Percentiles rank a stretch among this genome's conserved stretches.
These are phyloP conservation scores for Ilex paraguariensis DNA, from an alignment of 305 asterid species.

Conservation along the genomic window DNA sequence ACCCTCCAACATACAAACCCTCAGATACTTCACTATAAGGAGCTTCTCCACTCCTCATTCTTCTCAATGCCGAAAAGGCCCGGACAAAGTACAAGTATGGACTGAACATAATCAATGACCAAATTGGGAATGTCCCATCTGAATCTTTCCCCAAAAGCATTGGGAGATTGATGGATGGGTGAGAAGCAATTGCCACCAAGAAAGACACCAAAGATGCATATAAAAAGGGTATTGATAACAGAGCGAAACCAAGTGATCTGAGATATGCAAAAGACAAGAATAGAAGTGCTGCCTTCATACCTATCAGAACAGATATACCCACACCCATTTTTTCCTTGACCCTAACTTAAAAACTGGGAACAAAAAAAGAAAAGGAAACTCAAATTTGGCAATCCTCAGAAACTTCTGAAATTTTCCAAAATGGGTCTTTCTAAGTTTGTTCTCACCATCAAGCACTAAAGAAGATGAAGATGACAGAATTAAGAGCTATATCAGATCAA, in stretches of 20 bases:
- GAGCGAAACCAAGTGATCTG: conserved; percentile 34
- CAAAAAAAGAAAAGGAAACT: too few species aligned
- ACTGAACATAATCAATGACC: conserved; percentile 68
- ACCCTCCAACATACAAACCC: conserved; percentile 87
- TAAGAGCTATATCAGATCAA: too few species aligned
- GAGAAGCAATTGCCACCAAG: conserved; percentile 70
- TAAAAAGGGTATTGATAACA: conserved; percentile 58
- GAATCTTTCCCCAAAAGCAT: conserved; percentile 68
- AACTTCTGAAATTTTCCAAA: too few species aligned
- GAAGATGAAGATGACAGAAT: too few species aligned
- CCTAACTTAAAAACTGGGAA: too few species aligned
- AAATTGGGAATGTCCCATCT: conserved; percentile 72
- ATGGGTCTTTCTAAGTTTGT: too few species aligned
- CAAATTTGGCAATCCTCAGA: too few species aligned
- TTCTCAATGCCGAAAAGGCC: conserved; percentile 56
- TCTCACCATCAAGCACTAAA: too few species aligned
- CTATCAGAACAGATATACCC: conserved; percentile 67
- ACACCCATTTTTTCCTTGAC: conserved; percentile 43
- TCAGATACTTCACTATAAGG: conserved; percentile 62
- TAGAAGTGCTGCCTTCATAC: conserved; percentile 52
- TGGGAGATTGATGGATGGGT: conserved; percentile 75
- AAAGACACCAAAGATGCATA: conserved; percentile 63
- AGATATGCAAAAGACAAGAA: conserved; percentile 48
- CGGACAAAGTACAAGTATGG: conserved; percentile 81
- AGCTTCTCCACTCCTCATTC: conserved; percentile 66